Evolutionary conservation across 495 filamentous ascomycete species (phyloP), one percentile per base, ranked within the genome.

Genomic region (Venustampulla echinocandica): DNA sequence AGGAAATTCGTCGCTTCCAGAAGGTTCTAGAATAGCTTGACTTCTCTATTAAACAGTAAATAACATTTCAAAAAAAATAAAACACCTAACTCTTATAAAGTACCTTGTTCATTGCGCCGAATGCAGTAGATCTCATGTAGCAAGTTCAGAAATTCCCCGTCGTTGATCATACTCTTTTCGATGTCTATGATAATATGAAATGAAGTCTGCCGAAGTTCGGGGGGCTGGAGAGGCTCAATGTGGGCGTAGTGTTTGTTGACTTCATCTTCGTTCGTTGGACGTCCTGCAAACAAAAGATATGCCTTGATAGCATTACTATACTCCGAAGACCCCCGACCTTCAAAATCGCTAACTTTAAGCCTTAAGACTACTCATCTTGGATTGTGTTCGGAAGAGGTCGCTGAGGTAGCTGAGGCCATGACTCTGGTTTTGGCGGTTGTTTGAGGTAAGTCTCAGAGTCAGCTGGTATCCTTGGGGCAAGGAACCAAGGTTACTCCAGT

Each of bases 111-210:
- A 37, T 47, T 9, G 23, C 45, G 42, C 46, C 43, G 43, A 34
- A 46, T 24, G 18, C 30, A 30, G 30, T 46, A 46, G 30, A 46
- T 46, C 30, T 46, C 43, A 18, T 46, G 43, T 21, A 30, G 28
- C 19, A 46, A 11, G 22, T 34, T 36, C n/a, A 5, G 18, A 36
- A 36, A 35, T 13, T 46, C 21, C 18, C 9, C 14, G 14, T 46
- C 27, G 28, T 19, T 19, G 10, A 46, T 7, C 23, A 36, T 7
- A 34, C 36, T 4, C 43, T 46, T 34, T 22, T 36, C 30, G 10
- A 46, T 34, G 30, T 46, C 43, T 19, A 46, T 5, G 19, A 46
- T 21, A 18, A 46, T 46, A 18, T 46, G 30, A 18, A 46, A 46
- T 10, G 43, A 35, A 22, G 27, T 27, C 32, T 46, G 43, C 13